phyloP scores from a whole-genome alignment of 2,329 filamentous ascomycete species.

The Xylariaceae sp. region DNA sequence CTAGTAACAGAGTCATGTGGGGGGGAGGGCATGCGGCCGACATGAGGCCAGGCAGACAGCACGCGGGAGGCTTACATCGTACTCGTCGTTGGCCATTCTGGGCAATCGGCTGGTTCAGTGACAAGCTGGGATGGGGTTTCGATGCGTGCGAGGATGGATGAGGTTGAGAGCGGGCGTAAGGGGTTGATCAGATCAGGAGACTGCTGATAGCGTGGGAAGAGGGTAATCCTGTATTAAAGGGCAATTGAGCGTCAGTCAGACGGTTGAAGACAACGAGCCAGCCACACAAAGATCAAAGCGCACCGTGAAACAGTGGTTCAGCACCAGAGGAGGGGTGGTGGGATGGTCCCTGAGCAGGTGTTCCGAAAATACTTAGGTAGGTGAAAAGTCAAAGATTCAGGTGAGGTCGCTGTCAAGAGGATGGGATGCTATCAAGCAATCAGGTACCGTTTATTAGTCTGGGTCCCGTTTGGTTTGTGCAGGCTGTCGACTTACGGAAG shows the following conservation, averaged over 20 bases:
- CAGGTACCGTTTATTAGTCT: conserved; percentile 8
- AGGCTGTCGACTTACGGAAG: no score
- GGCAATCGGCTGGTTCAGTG: conserved; percentile 25
- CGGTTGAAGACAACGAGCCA: conserved; percentile 12
- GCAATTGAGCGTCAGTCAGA: conserved; percentile 12
- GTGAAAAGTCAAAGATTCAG: conserved; percentile 5
- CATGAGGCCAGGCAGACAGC: conserved; percentile 23
- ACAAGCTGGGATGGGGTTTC: conserved; percentile 10
- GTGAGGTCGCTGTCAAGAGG: conserved; percentile 8
- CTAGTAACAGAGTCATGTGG: not conserved
- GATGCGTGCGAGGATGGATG: conserved; percentile 10
- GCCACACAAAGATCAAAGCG: conserved; percentile 21
- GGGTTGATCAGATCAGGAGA: conserved; percentile 8
- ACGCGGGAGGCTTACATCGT: conserved; percentile 70
- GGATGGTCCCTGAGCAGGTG: conserved; percentile 4
- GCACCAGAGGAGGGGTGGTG: conserved; percentile 4
- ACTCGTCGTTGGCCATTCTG: conserved; percentile 99
- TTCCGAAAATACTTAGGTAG: conserved; percentile 1
- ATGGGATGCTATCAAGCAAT: conserved; percentile 6
- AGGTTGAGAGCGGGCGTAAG: not conserved
- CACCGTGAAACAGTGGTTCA: conserved; percentile 12
- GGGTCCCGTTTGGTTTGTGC: not conserved
- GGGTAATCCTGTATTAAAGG: conserved; percentile 1
- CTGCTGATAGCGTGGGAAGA: conserved; percentile 6
- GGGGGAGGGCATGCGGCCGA: conserved; percentile 23